A percentile compares a stretch with the other conserved stretches of the same genome.
Conservation (phyloP, 768 basidiomycete genomes). For the Tylopilus rubrobrunneus region DNA sequence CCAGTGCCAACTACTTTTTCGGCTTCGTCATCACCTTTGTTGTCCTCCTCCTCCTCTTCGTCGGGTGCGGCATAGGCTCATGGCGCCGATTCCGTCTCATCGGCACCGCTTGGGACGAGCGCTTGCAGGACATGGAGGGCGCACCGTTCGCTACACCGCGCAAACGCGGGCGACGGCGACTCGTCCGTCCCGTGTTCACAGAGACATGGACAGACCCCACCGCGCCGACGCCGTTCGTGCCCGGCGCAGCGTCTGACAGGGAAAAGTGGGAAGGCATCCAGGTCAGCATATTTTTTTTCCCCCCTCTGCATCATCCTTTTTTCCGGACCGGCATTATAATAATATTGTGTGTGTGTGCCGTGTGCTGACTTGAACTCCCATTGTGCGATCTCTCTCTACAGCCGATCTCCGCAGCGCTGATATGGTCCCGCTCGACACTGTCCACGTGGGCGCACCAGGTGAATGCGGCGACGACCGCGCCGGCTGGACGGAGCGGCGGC, state of each 20-base stretch:
- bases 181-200: slow-evolving; percentile 14
- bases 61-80: slow-evolving; percentile 48
- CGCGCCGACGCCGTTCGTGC: background rate
- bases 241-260: background rate
- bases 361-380: too few relatives aligned
- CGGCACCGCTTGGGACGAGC: slow-evolving; percentile 19
- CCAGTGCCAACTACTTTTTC: slow-evolving; percentile 30
- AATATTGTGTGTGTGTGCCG: too few relatives aligned
- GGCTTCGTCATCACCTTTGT: slow-evolving; percentile 33
- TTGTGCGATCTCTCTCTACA: background rate
- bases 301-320: too few relatives aligned
- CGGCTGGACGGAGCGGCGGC: background rate
- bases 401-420: slow-evolving; percentile 22
- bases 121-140: slow-evolving; percentile 14
- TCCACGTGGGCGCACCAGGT: background rate
- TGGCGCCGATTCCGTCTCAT: slow-evolving; percentile 34
- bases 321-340: too few relatives aligned
- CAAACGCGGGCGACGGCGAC: slow-evolving; percentile 18
- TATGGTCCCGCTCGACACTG: slow-evolving; percentile 16
- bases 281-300: slow-evolving; percentile 12
- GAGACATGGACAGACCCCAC: slow-evolving; percentile 18
- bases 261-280: slow-evolving; percentile 18
- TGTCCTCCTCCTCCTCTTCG: slow-evolving; percentile 42
- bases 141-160: background rate
- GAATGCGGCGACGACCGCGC: background rate